phyloP scores from a whole-genome alignment of 441 rosid genomes.

The Croton setiger region DNA sequence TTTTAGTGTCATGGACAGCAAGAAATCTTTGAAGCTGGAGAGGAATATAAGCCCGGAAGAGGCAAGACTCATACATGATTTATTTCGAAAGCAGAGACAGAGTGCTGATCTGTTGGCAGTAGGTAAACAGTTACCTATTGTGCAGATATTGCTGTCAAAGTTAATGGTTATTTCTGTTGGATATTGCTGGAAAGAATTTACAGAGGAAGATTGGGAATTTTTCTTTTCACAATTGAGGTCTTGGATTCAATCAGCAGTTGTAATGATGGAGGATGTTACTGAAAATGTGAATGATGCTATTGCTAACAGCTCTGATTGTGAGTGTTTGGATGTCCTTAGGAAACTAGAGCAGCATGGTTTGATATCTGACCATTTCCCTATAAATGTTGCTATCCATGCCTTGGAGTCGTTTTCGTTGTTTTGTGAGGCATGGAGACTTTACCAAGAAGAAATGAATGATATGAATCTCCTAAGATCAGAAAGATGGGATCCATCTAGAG shows the following conservation, averaged over 20 bases:
- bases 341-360: constrained; percentile 55
- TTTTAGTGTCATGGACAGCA: constrained; percentile 34
- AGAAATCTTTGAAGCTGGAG: constrained; percentile 49
- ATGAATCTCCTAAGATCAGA: constrained; percentile 35
- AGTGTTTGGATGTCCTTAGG: constrained; percentile 37
- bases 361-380: constrained; percentile 45
- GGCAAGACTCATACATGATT: constrained; percentile 57
- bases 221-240: constrained; percentile 56
- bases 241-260: constrained; percentile 90
- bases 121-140: constrained; percentile 48
- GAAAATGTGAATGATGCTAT: constrained; percentile 68
- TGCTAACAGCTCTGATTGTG: constrained; percentile 39
- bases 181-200: constrained; percentile 85
- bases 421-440: constrained; percentile 35
- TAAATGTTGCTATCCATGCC: constrained; percentile 63
- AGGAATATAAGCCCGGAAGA: constrained; percentile 59
- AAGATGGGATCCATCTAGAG: constrained; percentile 56
- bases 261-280: constrained; percentile 80
- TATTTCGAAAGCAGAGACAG: constrained; percentile 80
- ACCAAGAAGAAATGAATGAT: constrained; percentile 34
- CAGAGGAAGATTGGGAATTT: constrained; percentile 87
- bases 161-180: constrained; percentile 65
- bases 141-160: constrained; percentile 60
- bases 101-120: constrained; percentile 33
- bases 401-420: constrained; percentile 62